Conservation (phyloP, 768 basidiomycete genomes). For the Tricholomella constricta region DNA sequence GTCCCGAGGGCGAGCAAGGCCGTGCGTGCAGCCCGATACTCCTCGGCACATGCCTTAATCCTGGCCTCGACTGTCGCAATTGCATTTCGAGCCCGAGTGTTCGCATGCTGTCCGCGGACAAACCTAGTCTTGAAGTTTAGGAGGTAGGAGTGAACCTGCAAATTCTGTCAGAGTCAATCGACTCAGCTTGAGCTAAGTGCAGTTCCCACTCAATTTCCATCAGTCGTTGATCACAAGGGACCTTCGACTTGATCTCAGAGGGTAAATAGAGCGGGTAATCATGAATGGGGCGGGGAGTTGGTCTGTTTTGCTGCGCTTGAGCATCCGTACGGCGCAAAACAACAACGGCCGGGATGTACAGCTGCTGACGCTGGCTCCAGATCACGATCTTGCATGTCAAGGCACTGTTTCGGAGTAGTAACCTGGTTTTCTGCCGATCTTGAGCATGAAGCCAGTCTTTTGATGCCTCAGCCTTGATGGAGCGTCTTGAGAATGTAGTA, state of each 20-base stretch:
- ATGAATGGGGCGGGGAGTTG: neutral
- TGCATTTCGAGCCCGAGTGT: constrained; percentile 1
- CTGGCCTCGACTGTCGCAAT: neutral
- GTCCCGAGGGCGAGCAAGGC: neutral
- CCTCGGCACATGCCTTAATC: neutral
- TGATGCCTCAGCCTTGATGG: neutral
- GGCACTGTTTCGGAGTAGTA: constrained; percentile 9
- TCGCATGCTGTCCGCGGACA: constrained; percentile 11
- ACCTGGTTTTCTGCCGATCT: constrained; percentile 7
- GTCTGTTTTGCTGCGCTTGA: neutral
- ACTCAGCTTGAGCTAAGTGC: constrained; percentile 8
- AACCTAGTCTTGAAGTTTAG: constrained; percentile 12
- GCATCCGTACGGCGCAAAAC: neutral
- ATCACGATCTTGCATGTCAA: constrained; percentile 9
- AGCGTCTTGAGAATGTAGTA: neutral
- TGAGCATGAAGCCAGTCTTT: constrained; percentile 5
- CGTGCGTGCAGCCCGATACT: constrained; percentile 3
- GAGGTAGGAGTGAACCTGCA: constrained; percentile 11
- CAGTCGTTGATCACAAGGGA: constrained; percentile 1
- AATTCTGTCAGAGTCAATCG: constrained; percentile 1
- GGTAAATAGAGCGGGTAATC: constrained; percentile 2
- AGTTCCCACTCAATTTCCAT: constrained; percentile 10
- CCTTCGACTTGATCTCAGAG: neutral
- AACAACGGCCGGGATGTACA: constrained; percentile 12
- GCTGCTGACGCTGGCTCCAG: constrained; percentile 13